phyloP scores from a whole-genome alignment of 1,284 basidiomycete species.

The Moniliophthora roreri region DNA sequence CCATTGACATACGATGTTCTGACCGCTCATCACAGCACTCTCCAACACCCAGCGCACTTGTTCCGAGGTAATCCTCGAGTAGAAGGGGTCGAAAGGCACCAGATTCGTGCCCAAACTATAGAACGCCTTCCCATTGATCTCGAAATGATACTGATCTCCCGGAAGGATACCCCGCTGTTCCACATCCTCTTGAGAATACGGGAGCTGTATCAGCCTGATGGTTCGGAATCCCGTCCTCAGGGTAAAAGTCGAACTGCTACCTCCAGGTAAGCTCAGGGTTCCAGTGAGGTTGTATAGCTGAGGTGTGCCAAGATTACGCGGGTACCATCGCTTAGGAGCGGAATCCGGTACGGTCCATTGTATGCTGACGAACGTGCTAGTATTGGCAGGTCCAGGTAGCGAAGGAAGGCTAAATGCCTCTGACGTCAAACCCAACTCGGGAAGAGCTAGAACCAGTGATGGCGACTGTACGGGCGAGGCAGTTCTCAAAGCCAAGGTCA shows the following conservation, averaged over 20 bases:
- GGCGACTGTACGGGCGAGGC: conserved; percentile 33
- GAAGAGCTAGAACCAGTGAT: conserved; percentile 41
- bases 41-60: conserved; percentile 56
- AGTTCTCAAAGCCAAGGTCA: conserved; percentile 51
- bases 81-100: conserved; percentile 63
- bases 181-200: conserved; percentile 46
- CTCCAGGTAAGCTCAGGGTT: conserved; percentile 19
- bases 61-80: conserved; percentile 48
- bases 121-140: conserved; percentile 55
- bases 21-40: conserved; percentile 52
- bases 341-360: conserved; percentile 46
- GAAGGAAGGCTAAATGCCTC: conserved; percentile 24
- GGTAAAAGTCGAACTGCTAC: conserved; percentile 18
- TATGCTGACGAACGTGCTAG: conserved; percentile 39
- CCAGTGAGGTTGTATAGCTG: conserved; percentile 52
- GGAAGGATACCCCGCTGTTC: conserved; percentile 49
- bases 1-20: conserved; percentile 49
- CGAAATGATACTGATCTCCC: conserved; percentile 61
- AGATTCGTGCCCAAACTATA: conserved; percentile 57
- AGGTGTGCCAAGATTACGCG: conserved; percentile 53
- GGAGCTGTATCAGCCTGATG: conserved; percentile 48
- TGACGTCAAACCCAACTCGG: conserved; percentile 43
- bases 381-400: conserved; percentile 31
- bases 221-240: conserved; percentile 59
- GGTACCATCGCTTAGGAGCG: conserved; percentile 52